Conservation (phyloP, 352 stramenopile genomes). For the Pythium rhizo-oryzae region DNA sequence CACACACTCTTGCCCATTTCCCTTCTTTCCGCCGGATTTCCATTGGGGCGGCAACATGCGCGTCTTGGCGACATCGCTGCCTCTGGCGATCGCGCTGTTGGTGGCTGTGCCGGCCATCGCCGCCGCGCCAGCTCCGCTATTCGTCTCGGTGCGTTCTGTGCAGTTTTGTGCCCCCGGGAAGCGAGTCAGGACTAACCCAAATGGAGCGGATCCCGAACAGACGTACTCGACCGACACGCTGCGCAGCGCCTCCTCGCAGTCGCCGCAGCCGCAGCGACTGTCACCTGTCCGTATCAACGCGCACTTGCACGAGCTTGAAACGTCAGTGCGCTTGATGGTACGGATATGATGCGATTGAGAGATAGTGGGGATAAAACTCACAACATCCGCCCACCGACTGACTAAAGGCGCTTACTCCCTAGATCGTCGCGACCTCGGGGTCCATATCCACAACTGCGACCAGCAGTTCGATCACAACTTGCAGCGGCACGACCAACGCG, state of each 20-base stretch:
- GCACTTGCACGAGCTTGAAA: neutral
- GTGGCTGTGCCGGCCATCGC: neutral
- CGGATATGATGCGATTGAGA: neutral
- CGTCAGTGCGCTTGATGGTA: constrained; percentile 2
- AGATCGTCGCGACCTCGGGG: neutral
- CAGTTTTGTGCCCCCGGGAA: too few species aligned
- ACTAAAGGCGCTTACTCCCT: neutral
- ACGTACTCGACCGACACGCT: constrained; percentile 2
- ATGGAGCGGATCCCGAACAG: neutral
- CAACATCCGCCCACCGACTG: too few species aligned
- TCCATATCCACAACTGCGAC: neutral
- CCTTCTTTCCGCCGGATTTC: neutral
- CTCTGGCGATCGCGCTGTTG: neutral
- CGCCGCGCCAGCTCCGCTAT: neutral
- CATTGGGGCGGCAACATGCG: constrained; percentile 4
- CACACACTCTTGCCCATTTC: neutral
- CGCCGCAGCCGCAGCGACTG: neutral
- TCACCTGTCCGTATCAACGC: neutral
- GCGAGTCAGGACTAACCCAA: neutral
- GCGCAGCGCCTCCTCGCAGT: neutral
- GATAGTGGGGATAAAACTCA: too few species aligned
- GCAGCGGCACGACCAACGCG: neutral
- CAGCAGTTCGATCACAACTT: neutral
- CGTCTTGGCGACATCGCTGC: neutral
- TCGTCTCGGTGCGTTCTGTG: neutral